phyloP scores from a whole-genome alignment of 805 yeast genomes.

The Saccharomycopsis sp. region DNA sequence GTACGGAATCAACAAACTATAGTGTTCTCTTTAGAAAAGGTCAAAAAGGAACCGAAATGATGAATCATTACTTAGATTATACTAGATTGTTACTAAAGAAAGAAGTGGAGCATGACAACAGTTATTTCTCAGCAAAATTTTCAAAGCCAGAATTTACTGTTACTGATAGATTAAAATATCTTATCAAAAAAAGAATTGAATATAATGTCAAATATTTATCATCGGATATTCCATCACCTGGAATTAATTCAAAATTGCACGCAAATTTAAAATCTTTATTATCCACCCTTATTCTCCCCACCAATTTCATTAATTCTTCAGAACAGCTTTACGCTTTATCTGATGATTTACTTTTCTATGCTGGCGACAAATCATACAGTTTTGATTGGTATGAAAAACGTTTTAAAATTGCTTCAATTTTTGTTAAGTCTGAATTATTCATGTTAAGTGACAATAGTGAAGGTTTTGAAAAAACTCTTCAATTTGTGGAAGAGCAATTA shows the following conservation, averaged over 20 bases:
- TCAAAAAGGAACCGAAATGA: conserved; percentile 4
- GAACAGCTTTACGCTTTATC: conserved; percentile 64
- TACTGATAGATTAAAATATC: conserved; percentile 32
- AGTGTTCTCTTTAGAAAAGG: too few relatives aligned
- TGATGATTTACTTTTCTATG: conserved; percentile 73
- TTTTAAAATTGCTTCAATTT: conserved; percentile 54
- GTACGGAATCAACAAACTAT: too few relatives aligned
- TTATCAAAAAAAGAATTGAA: conserved; percentile 35
- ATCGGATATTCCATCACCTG: conserved; percentile 25
- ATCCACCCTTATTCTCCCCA: conserved; percentile 54
- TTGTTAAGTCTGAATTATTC: conserved; percentile 67
- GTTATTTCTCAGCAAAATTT: too few relatives aligned
- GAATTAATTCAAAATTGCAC: conserved; percentile 21
- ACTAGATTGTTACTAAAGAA: conserved; percentile 8
- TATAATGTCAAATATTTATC: conserved; percentile 12
- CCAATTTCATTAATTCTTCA: conserved; percentile 41
- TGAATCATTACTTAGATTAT: conserved; percentile 5
- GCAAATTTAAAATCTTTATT: conserved; percentile 29
- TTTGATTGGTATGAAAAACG: conserved; percentile 92
- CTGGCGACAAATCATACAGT: conserved; percentile 68
- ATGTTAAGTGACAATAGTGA: conserved; percentile 66
- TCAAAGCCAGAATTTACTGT: conserved; percentile 23
- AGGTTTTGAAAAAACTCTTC: conserved; percentile 44
- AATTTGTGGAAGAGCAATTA: conserved; percentile 54
- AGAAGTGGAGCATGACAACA: conserved; percentile 4